Percentiles rank a stretch among this genome's conserved stretches.
Conservation (phyloP, 805 yeast genomes). For the Schwanniomyces sp. region DNA sequence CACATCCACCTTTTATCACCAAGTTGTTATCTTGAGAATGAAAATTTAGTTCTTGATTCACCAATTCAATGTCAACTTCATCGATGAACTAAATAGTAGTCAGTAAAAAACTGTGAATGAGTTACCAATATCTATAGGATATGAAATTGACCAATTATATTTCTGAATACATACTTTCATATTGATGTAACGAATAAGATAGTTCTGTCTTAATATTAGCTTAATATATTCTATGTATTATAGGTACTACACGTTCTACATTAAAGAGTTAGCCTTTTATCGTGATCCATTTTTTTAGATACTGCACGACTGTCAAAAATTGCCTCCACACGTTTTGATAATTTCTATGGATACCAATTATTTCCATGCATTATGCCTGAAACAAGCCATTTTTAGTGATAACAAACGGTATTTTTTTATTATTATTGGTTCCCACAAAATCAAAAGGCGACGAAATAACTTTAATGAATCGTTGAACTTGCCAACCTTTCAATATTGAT, state of each 20-base stretch:
- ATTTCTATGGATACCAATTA: constrained; percentile 1
- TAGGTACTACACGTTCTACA: background rate
- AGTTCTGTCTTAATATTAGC: background rate
- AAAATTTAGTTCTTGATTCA: constrained; percentile 82
- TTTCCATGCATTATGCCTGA: constrained; percentile 6
- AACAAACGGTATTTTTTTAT: constrained; percentile 14
- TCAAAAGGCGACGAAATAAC: constrained; percentile 15
- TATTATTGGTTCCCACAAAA: constrained; percentile 3
- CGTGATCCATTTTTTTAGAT: background rate
- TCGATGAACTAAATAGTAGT: constrained; percentile 72
- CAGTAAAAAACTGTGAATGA: background rate
- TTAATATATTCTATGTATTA: background rate
- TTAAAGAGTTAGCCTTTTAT: background rate
- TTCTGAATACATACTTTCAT: background rate
- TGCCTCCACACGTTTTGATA: constrained; percentile 3
- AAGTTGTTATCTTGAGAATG: constrained; percentile 43
- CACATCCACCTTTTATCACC: constrained; percentile 81
- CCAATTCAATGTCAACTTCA: constrained; percentile 86
- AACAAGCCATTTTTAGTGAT: constrained; percentile 15
- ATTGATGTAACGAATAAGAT: background rate
- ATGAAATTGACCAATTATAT: no score
- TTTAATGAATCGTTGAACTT: constrained; percentile 23
- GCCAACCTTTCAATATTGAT: constrained; percentile 22
- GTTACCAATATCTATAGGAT: background rate
- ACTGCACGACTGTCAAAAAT: constrained; percentile 6